Conservation (phyloP, 345 rosid genomes). For the Leavenworthia alabamica region DNA sequence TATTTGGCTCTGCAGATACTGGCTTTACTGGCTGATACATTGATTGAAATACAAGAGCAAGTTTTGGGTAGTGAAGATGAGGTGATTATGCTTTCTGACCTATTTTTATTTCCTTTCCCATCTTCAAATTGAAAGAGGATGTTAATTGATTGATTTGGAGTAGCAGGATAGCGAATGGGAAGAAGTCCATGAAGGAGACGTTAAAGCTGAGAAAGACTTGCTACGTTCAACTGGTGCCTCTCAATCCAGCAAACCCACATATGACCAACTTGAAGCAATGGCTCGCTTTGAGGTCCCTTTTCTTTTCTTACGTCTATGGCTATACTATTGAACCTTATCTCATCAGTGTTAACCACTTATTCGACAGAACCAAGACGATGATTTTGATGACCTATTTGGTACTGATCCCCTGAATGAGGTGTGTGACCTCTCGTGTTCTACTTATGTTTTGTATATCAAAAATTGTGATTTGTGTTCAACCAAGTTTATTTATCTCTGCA, state of each 20-base stretch:
- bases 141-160: not conserved
- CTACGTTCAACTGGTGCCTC: slow-evolving; percentile 40
- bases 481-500: not conserved
- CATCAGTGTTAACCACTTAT: slow-evolving; percentile 5
- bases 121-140: slow-evolving; percentile 6
- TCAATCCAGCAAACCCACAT: slow-evolving; percentile 48
- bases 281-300: slow-evolving; percentile 56
- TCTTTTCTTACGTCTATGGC: not conserved
- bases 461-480: slow-evolving; percentile 3
- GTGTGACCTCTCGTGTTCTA: slow-evolving; percentile 34
- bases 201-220: slow-evolving; percentile 44
- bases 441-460: not conserved
- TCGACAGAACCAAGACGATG: slow-evolving; percentile 56
- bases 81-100: slow-evolving; percentile 33
- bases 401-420: slow-evolving; percentile 81
- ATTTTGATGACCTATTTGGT: slow-evolving; percentile 35
- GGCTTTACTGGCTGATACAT: slow-evolving; percentile 65
- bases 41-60: slow-evolving; percentile 85
- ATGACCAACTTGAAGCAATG: slow-evolving; percentile 79
- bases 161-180: slow-evolving; percentile 85
- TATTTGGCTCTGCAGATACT: slow-evolving; percentile 46
- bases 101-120: not conserved
- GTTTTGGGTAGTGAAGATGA: slow-evolving; percentile 50
- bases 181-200: slow-evolving; percentile 53
- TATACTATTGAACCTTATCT: not conserved